phyloP scores from a whole-genome alignment of 768 basidiomycete genomes.

The Suillus occidentalis region DNA sequence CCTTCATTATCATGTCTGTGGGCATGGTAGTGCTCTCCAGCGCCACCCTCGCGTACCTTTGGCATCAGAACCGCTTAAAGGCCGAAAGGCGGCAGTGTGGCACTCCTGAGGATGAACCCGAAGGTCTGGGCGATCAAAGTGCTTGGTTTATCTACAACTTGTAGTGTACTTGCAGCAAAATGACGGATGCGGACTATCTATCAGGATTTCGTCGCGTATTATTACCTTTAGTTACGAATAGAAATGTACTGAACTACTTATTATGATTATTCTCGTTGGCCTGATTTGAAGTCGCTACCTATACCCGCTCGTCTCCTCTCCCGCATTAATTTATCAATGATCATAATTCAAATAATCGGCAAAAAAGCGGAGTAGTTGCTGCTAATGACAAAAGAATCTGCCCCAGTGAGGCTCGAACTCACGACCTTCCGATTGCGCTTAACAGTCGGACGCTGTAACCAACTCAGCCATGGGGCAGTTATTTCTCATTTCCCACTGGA shows the following conservation, averaged over 20 bases:
- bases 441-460: conserved; percentile 54
- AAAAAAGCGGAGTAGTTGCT: not conserved
- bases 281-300: not conserved
- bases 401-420: conserved; percentile 56
- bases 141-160: conserved; percentile 57
- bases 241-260: not conserved
- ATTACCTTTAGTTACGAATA: not conserved
- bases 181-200: not conserved
- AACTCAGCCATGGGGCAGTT: conserved; percentile 53
- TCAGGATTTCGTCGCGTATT: not conserved
- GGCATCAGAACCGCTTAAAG: conserved; percentile 47
- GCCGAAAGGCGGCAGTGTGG: conserved; percentile 32
- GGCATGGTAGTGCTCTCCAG: conserved; percentile 38
- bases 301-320: not conserved
- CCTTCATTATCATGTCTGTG: conserved; percentile 36
- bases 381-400: conserved; percentile 22
- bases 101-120: conserved; percentile 36
- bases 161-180: conserved; percentile 18
- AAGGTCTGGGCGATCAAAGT: conserved; percentile 47
- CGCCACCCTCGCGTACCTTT: conserved; percentile 42
- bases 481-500: not conserved
- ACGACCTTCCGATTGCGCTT: conserved; percentile 47
- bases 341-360: not conserved
- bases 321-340: not conserved
- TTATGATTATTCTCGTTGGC: not conserved